These are phyloP conservation scores for Erodium trifolium DNA, from an alignment of 441 rosid genomes.

Conservation along the genomic window DNA sequence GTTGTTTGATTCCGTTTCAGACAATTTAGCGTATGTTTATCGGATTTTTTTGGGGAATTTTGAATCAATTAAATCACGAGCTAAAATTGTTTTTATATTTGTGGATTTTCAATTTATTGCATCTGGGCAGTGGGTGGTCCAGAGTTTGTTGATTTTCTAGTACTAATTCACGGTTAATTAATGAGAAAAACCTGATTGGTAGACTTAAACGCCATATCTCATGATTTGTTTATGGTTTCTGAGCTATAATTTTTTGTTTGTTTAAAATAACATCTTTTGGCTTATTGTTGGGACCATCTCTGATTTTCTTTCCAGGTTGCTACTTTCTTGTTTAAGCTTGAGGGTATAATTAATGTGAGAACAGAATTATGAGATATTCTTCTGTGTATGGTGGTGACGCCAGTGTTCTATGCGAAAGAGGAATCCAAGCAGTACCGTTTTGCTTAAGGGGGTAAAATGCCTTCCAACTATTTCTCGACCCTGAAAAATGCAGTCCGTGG, in stretches of 20 bases:
- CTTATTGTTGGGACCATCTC: neutral
- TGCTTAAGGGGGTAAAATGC: conserved; percentile 53
- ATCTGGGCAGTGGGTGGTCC: neutral
- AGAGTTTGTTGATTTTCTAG: no score
- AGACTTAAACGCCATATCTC: no score
- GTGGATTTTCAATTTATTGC: neutral
- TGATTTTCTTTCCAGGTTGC: conserved; percentile 18
- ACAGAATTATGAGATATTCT: conserved; percentile 50
- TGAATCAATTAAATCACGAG: neutral
- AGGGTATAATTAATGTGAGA: neutral
- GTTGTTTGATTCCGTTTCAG: no score
- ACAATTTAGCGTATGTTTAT: no score
- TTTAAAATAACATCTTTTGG: neutral
- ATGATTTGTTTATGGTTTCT: neutral
- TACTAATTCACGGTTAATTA: no score
- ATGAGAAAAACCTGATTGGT: no score
- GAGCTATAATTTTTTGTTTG: no score
- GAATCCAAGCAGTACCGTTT: neutral
- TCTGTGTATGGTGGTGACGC: no score
- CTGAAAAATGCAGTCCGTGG: conserved; percentile 46
- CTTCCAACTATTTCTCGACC: conserved; percentile 36
- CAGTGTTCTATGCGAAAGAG: no score
- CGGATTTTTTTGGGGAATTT: no score
- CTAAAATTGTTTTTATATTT: neutral
- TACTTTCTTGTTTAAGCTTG: neutral